Percentiles rank a stretch among this genome's conserved stretches.
phyloP scores from a whole-genome alignment of 371 early-diverging fungal species.

The Mortierella sp. region DNA sequence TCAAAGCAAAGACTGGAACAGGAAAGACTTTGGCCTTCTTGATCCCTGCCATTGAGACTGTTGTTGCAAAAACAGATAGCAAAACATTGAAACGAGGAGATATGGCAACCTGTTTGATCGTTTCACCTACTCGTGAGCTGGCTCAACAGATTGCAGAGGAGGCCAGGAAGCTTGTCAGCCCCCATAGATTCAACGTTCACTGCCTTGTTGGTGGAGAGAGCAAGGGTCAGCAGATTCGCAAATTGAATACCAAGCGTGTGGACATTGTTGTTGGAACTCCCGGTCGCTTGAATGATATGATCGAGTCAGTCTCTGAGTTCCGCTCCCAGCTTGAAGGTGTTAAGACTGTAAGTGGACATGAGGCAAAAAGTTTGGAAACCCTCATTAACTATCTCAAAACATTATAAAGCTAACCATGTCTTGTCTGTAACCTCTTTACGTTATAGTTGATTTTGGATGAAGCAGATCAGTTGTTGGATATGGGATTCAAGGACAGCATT shows the following conservation, averaged over 20 bases:
- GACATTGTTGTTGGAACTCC: constrained; percentile 98
- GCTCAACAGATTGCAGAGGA: constrained; percentile 95
- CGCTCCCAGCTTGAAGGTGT: constrained; percentile 68
- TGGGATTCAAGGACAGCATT: constrained; percentile 97
- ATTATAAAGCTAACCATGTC: neutral
- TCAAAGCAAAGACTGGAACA: constrained; percentile 98
- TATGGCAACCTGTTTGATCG: constrained; percentile 80
- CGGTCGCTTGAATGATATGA: constrained; percentile 92
- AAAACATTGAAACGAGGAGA: constrained; percentile 59
- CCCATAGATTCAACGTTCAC: constrained; percentile 79
- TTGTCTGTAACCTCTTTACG: constrained; percentile 2
- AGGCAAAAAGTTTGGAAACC: neutral
- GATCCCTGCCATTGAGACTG: constrained; percentile 87
- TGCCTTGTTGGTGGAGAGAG: constrained; percentile 93
- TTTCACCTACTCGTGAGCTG: constrained; percentile 98
- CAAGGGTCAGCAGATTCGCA: constrained; percentile 70
- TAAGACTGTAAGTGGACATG: constrained; percentile 61
- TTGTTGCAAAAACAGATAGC: constrained; percentile 58
- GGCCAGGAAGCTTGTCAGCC: constrained; percentile 75
- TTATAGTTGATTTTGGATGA: constrained; percentile 96
- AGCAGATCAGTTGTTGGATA: constrained; percentile 98
- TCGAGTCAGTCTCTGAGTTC: constrained; percentile 73
- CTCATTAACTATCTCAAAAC: too few species aligned
- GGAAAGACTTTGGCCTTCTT: constrained; percentile 97
- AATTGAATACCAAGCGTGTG: constrained; percentile 70